Evolutionary conservation across 768 basidiomycete genomes (phyloP).

Genomic region (Rhizopogon vesiculosus): DNA sequence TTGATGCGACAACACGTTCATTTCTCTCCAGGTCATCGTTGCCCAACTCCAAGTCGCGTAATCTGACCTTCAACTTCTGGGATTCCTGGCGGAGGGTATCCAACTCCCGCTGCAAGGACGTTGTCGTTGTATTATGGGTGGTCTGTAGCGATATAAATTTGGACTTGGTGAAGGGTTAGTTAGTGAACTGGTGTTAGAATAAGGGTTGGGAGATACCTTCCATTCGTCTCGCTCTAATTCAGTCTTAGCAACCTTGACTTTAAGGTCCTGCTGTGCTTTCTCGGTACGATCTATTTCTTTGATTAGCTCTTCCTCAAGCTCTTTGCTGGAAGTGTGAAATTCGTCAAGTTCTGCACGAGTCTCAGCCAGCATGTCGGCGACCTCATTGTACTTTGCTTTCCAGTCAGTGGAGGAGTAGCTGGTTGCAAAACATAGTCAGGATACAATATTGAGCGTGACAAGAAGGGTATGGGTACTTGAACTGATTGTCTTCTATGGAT

Average conservation of each 20-base stretch:
- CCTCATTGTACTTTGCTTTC: slow-evolving; percentile 77
- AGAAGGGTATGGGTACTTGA: slow-evolving; percentile 39
- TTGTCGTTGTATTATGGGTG: slow-evolving; percentile 83
- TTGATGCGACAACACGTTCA: slow-evolving; percentile 83
- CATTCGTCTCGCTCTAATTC: slow-evolving; percentile 84
- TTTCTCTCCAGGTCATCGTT: slow-evolving; percentile 97
- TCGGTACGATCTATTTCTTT: slow-evolving; percentile 85
- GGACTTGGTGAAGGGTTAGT: slow-evolving; percentile 35
- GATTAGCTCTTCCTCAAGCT: slow-evolving; percentile 91
- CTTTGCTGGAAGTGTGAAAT: slow-evolving; percentile 83
- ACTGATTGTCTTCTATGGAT: slow-evolving; percentile 60
- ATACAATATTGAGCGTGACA: slow-evolving; percentile 9
- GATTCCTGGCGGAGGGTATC: slow-evolving; percentile 76
- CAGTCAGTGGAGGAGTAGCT: slow-evolving; percentile 67
- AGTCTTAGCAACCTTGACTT: slow-evolving; percentile 62
- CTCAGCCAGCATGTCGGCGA: slow-evolving; percentile 79
- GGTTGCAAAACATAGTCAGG: slow-evolving; percentile 13
- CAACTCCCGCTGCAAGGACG: slow-evolving; percentile 88
- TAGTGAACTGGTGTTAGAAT: not conserved
- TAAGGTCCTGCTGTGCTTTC: slow-evolving; percentile 77
- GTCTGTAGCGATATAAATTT: slow-evolving; percentile 90
- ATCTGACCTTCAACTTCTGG: slow-evolving; percentile 63
- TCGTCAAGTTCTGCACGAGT: slow-evolving; percentile 84
- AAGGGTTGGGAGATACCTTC: slow-evolving; percentile 60
- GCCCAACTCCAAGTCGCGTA: slow-evolving; percentile 92